phyloP scores from a whole-genome alignment of 1,284 basidiomycete genomes.

The Apiotrichum domesticum region DNA sequence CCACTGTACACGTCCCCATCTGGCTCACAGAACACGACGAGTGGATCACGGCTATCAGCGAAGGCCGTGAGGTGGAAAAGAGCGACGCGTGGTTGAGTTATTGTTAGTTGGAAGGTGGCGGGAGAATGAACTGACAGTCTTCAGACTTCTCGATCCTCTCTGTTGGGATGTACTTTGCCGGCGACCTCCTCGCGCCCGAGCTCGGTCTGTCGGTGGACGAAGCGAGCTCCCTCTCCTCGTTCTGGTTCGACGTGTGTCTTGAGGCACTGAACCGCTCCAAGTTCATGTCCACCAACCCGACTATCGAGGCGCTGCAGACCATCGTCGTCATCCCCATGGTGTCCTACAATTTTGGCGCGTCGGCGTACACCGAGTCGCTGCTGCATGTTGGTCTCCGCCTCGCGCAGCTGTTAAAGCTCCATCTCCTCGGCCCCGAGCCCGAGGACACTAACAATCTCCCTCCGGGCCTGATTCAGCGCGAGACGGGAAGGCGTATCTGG shows the following conservation, averaged over 20 bases:
- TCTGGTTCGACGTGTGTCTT: constrained; percentile 23
- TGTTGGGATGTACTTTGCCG: constrained; percentile 19
- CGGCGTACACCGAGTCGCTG: constrained; percentile 20
- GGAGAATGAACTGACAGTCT: neutral
- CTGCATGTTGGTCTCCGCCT: constrained; percentile 19
- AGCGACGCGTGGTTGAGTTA: constrained; percentile 19
- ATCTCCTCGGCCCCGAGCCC: constrained; percentile 16
- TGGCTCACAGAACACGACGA: constrained; percentile 25
- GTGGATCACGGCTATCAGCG: constrained; percentile 21
- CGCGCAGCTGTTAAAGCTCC: constrained; percentile 19
- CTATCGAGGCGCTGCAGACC: constrained; percentile 20
- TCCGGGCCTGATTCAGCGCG: constrained; percentile 15
- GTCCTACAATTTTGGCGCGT: constrained; percentile 22
- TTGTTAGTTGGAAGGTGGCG: constrained; percentile 6
- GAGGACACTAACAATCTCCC: constrained; percentile 14
- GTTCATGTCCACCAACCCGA: constrained; percentile 22
- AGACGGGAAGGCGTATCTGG: constrained; percentile 17
- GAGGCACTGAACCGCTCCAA: constrained; percentile 22
- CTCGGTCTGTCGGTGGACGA: constrained; percentile 17
- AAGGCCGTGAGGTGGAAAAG: constrained; percentile 15
- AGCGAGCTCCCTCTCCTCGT: constrained; percentile 13
- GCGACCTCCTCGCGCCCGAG: constrained; percentile 19
- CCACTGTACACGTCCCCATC: constrained; percentile 23
- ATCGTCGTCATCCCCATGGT: constrained; percentile 20
- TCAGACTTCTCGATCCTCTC: constrained; percentile 17